phyloP scores from a whole-genome alignment of 345 rosid genomes.

The Eucalyptus curtisii region DNA sequence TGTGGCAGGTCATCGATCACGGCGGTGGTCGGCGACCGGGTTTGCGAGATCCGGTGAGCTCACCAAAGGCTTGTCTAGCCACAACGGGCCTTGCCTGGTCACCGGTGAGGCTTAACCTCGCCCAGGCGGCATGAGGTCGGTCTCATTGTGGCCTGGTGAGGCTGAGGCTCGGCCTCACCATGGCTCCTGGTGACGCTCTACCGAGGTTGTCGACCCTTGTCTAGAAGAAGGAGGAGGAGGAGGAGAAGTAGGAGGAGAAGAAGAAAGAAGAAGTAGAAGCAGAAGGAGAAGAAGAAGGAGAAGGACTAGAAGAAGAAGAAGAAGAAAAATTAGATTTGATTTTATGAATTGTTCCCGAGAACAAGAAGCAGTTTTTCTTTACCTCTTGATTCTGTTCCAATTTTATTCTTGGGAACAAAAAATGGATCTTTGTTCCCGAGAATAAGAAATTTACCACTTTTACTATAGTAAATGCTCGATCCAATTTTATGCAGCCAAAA shows the following conservation, averaged over 20 bases:
- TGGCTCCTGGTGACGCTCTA: too few species aligned
- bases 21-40: accelerated
- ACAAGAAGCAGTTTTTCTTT: accelerated
- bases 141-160: too few species aligned
- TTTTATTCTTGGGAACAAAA: accelerated
- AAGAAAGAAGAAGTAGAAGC: too few species aligned
- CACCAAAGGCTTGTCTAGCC: too few species aligned
- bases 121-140: accelerated
- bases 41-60: accelerated
- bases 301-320: accelerated
- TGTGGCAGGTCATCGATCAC: accelerated
- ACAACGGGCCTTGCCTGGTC: accelerated
- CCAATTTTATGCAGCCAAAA: neutral
- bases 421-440: accelerated
- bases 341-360: accelerated
- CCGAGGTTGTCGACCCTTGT: accelerated
- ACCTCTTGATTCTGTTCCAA: accelerated
- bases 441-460: too few species aligned
- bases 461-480: accelerated
- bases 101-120: accelerated
- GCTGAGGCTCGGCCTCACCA: too few species aligned
- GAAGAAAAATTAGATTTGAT: too few species aligned
- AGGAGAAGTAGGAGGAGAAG: too few species aligned
- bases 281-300: too few species aligned
- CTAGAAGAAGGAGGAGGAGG: too few species aligned